A percentile compares a stretch with the other conserved stretches of the same genome.
These are phyloP conservation scores for Serendipita sp. DNA, from an alignment of 768 basidiomycete species.

Conservation along the genomic window DNA sequence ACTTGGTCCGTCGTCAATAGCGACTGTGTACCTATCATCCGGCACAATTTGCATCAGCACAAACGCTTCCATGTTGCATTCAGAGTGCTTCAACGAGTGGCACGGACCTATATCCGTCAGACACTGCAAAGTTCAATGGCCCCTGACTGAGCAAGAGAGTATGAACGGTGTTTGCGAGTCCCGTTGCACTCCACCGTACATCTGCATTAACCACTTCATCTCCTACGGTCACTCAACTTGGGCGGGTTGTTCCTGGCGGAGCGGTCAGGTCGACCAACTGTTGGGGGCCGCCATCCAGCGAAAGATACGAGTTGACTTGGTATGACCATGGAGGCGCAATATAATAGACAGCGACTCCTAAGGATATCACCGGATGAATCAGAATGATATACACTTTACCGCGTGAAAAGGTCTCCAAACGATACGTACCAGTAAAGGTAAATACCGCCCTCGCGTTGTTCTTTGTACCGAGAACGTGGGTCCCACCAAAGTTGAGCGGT, in stretches of 20 bases:
- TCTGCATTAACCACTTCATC: not conserved
- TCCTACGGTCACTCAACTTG: not conserved
- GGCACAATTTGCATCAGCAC: too few species aligned
- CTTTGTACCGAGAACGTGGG: not conserved
- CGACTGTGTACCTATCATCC: too few species aligned
- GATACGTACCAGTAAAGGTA: conserved; percentile 2
- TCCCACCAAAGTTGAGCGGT: not conserved
- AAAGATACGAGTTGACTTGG: not conserved
- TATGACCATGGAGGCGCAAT: not conserved
- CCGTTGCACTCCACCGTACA: not conserved
- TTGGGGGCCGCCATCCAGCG: not conserved
- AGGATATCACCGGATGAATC: not conserved
- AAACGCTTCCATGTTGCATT: too few species aligned
- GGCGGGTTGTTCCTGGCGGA: not conserved
- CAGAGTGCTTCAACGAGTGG: too few species aligned
- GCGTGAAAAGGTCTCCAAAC: not conserved
- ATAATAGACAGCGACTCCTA: conserved; percentile 4
- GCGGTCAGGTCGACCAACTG: not conserved
- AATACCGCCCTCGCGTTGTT: not conserved
- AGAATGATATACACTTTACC: not conserved
- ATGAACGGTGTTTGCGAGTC: not conserved
- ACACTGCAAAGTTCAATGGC: not conserved
- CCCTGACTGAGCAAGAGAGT: not conserved
- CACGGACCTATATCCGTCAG: not conserved
- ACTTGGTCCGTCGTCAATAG: too few species aligned